Base-by-base conservation (phyloP, 192 early-diverging fungal genomes). In the Coemansia sp. region DNA sequence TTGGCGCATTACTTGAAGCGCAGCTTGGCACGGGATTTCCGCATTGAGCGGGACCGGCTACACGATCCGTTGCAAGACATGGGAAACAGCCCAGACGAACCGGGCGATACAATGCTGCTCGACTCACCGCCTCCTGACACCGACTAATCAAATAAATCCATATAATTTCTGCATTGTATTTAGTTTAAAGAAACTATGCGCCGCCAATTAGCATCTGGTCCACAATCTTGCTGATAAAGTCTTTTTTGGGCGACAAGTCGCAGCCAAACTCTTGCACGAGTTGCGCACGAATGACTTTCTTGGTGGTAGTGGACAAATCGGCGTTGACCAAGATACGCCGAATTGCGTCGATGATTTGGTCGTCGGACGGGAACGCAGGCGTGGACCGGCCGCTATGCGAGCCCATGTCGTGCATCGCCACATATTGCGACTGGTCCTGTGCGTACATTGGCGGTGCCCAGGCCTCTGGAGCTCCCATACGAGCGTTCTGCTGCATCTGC, bases 11-110 rank as follows among this genome's bases (percentile, higher is more conserved):
- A 90, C 58, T 82, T 93, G 65, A 87, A 90, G 60, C 78, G 90
- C 21, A 90, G 91, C 65, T 92, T 90, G 0, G 87, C 89, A 2
- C 79, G 90, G 35, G 92, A 94, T 51, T 94, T 94, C 49, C 83
- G 78, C 48, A 91, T 94, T 59, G 75, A 15, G 14, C 11, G 41
- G 14, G 41, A 45, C 41, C 32, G 32, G 32, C 8, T 35, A 6
- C 32, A 35, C 7, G 32, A 35, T 8, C 32, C 32, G 7, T 35
- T 35, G 32, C 32, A 35, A 35, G 32, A 35, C 32, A 35, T 8
- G 1, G 32, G 8, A 35, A 35, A 9, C 7, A 35, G 32, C 7
- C 27, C 27, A 27, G 32, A 35, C 32, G 32, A 35, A 21, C 21
- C 21, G 21, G 21, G 21, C 21, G 21, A 21, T 2, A 35, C 32